Evolutionary conservation across 2,329 filamentous ascomycete species (phyloP), one percentile per base, ranked within the genome.

Genomic region (Metarhizium sp.): DNA sequence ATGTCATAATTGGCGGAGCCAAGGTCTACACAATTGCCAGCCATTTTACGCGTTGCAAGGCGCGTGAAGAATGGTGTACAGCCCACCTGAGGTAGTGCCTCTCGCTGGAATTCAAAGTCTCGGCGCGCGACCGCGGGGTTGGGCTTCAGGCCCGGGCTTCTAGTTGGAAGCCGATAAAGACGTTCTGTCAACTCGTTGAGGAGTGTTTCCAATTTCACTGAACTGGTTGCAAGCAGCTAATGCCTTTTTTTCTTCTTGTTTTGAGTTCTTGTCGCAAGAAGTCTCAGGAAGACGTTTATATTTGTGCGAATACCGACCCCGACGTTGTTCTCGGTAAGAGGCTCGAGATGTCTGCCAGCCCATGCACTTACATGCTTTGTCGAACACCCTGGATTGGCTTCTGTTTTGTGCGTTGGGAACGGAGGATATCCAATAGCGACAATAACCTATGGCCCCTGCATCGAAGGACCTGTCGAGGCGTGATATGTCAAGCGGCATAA

Each of bases 21-120:
- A 25, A 20, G 49, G 34, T 52, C 43, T n/a, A 18, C 29, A 38
- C 25, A 50, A 25, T 6, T 4, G 53, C 36, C 53, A 53, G 52
- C 45, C 30, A 45, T 49, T 54, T 45, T 40, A 16, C 49, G 43
- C 52, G 51, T 45, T 29, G 36, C 11, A 16, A 50, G 40, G 50
- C 40, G 51, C 49, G 42, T 14, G 18, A 47, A 34, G 43, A 47
- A 18, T 48, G 38, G 49, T 29, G 51, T 36, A 14, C 14, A 30
- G 50, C 43, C 48, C 52, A 34, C 32, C 32, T 34, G 55, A 53
- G 52, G 54, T 57, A 54, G 54, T 49, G 50, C 61, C 55, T 57
- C 56, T 48, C 57, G 43, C 57, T 65, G 63, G 63, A 65, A 64
- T 65, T 59, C 56, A 30, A 52, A 49, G 62, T 62, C 58, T 61